Evolutionary conservation across 495 filamentous ascomycete species (phyloP), one percentile per base, ranked within the genome.

Genomic region (Tuber aestivum): DNA sequence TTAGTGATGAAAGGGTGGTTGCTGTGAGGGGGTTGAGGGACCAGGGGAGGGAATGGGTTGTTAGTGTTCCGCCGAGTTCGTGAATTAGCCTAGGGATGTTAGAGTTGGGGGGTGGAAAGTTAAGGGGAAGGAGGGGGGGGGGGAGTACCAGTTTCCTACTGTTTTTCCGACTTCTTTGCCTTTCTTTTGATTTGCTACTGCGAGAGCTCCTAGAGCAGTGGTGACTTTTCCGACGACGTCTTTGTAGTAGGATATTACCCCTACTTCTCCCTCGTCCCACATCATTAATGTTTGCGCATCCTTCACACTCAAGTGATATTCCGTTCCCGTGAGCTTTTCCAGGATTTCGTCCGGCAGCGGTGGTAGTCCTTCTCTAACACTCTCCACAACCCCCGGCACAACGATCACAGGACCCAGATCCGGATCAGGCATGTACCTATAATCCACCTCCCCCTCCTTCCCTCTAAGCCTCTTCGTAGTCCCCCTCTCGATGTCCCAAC

Each of bases 401-500:
- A 99, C 91, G 6, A 93, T 81, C 16, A 99, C 86, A 0, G 96
- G 93, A 0, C 88, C 88, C 16, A 99, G 85, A 83, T 99, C 95
- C 3, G 95, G 93, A 83, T 99, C 95, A 1, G 95, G 95, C 96
- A 99, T 98, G 83, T 98, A 99, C 69, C 95, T 87, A 82, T 99
- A 99, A 80, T 99, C 95, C 3, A 98, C 93, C 80, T 97, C 94
- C 61, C 95, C 96, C 82, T 99, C 95, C 84, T 99, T 99, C 18
- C 93, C 94, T 77, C 95, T 88, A 23, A 99, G 83, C 37, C 89
- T 88, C 69, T 85, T 87, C 32, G 92, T 94, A 75, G 92, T 93
- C 71, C 91, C 92, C 56, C 89, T 92, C 1, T 91, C 91, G 71
- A 96, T 87, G 3, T 93, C 92, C 94, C 94, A 99, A 37, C 96